Percentiles rank a stretch among this genome's conserved stretches.
Evolutionary conservation across 345 rosid genomes (phyloP).

Genomic region (Hibiscus trionum): DNA sequence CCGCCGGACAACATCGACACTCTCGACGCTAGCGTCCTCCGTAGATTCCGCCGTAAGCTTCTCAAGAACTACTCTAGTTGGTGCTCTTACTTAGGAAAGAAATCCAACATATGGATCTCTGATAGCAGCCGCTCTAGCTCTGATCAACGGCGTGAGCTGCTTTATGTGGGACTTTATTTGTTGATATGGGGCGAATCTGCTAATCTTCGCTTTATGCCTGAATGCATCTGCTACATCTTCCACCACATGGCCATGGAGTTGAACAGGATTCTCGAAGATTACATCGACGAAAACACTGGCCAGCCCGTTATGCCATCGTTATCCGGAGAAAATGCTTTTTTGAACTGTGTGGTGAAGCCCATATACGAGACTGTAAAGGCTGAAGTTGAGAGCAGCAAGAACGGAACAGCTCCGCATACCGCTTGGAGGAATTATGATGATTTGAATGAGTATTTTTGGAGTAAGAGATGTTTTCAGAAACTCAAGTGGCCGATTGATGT

Average conservation of each 20-base stretch:
- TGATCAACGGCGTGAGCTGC: slow-evolving; percentile 66
- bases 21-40: slow-evolving; percentile 60
- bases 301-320: slow-evolving; percentile 70
- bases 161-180: slow-evolving; percentile 59
- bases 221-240: slow-evolving; percentile 80
- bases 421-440: slow-evolving; percentile 97
- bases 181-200: slow-evolving; percentile 93
- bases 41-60: slow-evolving; percentile 62
- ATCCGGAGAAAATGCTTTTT: slow-evolving; percentile 67
- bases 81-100: slow-evolving; percentile 75
- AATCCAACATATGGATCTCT: slow-evolving; percentile 89
- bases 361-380: slow-evolving; percentile 58
- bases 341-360: slow-evolving; percentile 77
- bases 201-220: slow-evolving; percentile 81
- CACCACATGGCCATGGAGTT: slow-evolving; percentile 95
- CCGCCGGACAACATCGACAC: slow-evolving; percentile 85
- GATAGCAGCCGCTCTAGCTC: slow-evolving; percentile 44
- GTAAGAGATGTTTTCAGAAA: slow-evolving; percentile 72
- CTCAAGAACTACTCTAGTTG: slow-evolving; percentile 68
- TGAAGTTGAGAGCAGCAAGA: slow-evolving; percentile 71
- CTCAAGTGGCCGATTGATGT: slow-evolving; percentile 82
- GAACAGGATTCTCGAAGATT: slow-evolving; percentile 69
- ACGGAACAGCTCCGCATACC: slow-evolving; percentile 78
- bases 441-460: slow-evolving; percentile 94
- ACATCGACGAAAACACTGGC: slow-evolving; percentile 86